Conservation (phyloP, 257 asterid genomes). For the Primulina eburnea region DNA sequence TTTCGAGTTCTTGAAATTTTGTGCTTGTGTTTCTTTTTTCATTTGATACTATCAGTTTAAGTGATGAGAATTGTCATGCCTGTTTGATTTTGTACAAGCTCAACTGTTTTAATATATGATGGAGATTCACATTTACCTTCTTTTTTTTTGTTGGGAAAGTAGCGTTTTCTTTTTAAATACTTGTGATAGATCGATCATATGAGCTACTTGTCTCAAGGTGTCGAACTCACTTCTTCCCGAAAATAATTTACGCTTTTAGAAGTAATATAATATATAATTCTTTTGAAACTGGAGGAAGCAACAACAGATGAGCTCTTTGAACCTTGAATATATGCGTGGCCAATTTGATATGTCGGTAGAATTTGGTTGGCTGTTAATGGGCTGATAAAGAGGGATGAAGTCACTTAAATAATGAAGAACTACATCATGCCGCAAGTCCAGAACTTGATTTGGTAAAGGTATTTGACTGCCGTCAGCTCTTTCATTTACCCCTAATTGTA, state of each 20-base stretch:
- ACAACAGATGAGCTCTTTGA: neutral
- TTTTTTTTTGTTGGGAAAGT: neutral
- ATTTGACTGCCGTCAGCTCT: no score
- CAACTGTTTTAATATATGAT: neutral
- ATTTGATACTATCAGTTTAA: neutral
- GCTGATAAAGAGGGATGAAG: no score
- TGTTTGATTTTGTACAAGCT: neutral
- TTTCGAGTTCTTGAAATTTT: neutral
- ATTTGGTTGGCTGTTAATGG: no score
- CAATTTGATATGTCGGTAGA: neutral
- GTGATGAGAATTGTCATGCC: neutral
- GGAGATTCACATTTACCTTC: no score
- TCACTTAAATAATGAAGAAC: no score
- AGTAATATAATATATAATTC: neutral
- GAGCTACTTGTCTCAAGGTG: neutral
- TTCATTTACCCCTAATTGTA: no score
- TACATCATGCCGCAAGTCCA: neutral
- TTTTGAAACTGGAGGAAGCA: no score
- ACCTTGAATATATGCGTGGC: neutral
- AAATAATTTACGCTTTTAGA: neutral
- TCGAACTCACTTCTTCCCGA: no score
- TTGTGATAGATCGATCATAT: neutral
- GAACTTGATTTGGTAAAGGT: no score
- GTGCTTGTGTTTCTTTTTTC: slow-evolving; percentile 2
- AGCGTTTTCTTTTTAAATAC: no score